Evolutionary conservation across 176 grass and related monocot species (phyloP).

Genomic region (Aegilops bicornis): DNA sequence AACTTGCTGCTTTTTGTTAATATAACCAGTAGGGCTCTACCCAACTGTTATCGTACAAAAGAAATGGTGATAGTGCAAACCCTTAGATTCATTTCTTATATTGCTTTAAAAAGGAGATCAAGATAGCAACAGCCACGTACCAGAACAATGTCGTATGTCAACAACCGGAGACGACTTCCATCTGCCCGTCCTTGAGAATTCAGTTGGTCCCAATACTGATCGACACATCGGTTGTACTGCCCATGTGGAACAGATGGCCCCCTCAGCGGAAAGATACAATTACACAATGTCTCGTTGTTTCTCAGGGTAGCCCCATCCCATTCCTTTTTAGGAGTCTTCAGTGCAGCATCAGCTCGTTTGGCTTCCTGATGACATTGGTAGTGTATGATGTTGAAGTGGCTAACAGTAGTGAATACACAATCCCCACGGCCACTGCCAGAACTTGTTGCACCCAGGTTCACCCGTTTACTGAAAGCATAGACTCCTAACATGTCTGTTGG

Average conservation of each 20-base stretch:
- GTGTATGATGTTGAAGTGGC: constrained; percentile 98
- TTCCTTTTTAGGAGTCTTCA: constrained; percentile 96
- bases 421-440: constrained; percentile 73
- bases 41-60: constrained; percentile 1
- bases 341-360: constrained; percentile 86
- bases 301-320: constrained; percentile 96
- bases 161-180: constrained; percentile 73
- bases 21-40: neutral
- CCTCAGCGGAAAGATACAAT: constrained; percentile 91
- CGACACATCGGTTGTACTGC: constrained; percentile 85
- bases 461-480: constrained; percentile 89
- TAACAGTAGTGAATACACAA: constrained; percentile 94
- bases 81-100: constrained; percentile 5
- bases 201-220: constrained; percentile 97
- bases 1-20: neutral
- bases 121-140: constrained; percentile 39
- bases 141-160: constrained; percentile 97
- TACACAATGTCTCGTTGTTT: constrained; percentile 96
- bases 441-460: constrained; percentile 74
- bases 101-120: neutral
- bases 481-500: constrained; percentile 90
- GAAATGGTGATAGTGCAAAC: constrained; percentile 10
- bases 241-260: constrained; percentile 74
- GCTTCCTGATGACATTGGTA: constrained; percentile 98
- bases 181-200: constrained; percentile 88